phyloP scores from a whole-genome alignment of 768 basidiomycete genomes.

The Lentinula lateritia region DNA sequence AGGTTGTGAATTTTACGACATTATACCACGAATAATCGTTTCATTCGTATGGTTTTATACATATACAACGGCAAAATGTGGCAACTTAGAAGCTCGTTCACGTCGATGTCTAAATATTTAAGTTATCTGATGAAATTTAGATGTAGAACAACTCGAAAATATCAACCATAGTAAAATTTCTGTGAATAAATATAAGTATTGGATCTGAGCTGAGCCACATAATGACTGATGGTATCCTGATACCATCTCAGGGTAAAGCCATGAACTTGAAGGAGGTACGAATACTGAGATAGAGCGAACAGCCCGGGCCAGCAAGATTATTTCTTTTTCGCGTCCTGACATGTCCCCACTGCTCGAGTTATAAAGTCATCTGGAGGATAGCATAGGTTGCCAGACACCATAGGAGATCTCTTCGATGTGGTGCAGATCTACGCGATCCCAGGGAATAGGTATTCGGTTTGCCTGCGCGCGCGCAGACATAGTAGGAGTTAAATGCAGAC shows the following conservation, averaged over 20 bases:
- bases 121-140: too few relatives aligned
- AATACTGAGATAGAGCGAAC: not conserved
- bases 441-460: constrained; percentile 63
- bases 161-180: too few relatives aligned
- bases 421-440: constrained; percentile 65
- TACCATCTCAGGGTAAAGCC: not conserved
- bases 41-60: too few relatives aligned
- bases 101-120: too few relatives aligned
- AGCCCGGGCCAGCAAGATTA: not conserved
- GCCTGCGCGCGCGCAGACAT: constrained; percentile 33
- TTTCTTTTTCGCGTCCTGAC: not conserved
- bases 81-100: too few relatives aligned
- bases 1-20: too few relatives aligned
- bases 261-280: too few relatives aligned
- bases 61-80: too few relatives aligned
- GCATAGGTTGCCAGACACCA: constrained; percentile 73
- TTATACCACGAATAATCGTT: too few relatives aligned
- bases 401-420: constrained; percentile 64
- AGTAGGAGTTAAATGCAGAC: constrained; percentile 6
- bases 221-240: not conserved
- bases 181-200: too few relatives aligned
- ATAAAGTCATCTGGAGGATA: constrained; percentile 33
- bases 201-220: not conserved
- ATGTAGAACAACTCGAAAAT: too few relatives aligned
- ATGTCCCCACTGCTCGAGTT: not conserved